Percentiles rank a stretch among this genome's conserved stretches.
Conservation (phyloP, 768 basidiomycete species). For the Leccinum broughii region DNA sequence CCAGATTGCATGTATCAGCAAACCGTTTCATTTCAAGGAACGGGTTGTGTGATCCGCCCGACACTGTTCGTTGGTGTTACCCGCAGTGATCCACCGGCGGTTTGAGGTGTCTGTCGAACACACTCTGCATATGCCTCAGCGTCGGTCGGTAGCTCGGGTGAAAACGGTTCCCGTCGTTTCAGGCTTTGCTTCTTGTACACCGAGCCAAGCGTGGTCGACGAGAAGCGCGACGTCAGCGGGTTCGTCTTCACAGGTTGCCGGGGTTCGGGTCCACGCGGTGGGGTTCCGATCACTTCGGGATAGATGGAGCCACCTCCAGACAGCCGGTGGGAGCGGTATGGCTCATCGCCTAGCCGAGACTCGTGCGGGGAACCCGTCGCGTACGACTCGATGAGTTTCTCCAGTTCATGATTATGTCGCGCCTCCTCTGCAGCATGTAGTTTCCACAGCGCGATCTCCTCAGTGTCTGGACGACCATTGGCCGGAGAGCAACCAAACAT, state of each 20-base stretch:
- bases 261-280: slow-evolving; percentile 63
- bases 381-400: slow-evolving; percentile 51
- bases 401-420: slow-evolving; percentile 47
- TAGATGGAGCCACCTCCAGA: slow-evolving; percentile 57
- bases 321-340: slow-evolving; percentile 34
- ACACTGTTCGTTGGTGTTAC: slow-evolving; percentile 37
- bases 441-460: slow-evolving; percentile 53
- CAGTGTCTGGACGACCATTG: slow-evolving; percentile 33
- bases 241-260: slow-evolving; percentile 65
- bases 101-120: slow-evolving; percentile 38
- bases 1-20: slow-evolving; percentile 4
- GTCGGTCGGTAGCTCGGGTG: slow-evolving; percentile 43
- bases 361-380: slow-evolving; percentile 41
- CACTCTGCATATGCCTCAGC: slow-evolving; percentile 61
- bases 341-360: slow-evolving; percentile 25
- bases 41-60: slow-evolving; percentile 54
- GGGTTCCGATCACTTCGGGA: slow-evolving; percentile 66
- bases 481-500: slow-evolving; percentile 51
- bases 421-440: slow-evolving; percentile 52
- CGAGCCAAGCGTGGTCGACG: slow-evolving; percentile 44
- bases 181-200: slow-evolving; percentile 32
- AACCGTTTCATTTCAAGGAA: slow-evolving; percentile 44
- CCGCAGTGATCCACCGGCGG: slow-evolving; percentile 41
- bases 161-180: slow-evolving; percentile 27
- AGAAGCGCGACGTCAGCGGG: slow-evolving; percentile 48